Conservation (phyloP, 192 early-diverging fungal genomes). For the Coemansia sp. region DNA sequence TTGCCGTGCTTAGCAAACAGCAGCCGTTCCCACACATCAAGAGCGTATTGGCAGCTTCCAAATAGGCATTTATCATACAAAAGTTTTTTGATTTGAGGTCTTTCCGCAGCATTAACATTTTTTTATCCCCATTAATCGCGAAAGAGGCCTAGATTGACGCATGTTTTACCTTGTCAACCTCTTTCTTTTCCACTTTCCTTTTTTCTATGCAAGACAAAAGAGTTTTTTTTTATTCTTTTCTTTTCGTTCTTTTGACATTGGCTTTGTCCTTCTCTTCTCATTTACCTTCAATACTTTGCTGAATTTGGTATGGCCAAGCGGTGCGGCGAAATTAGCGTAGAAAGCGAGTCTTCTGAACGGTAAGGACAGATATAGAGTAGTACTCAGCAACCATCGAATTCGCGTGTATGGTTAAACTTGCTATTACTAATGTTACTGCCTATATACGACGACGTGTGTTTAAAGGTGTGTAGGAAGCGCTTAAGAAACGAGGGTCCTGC, state of each 20-base stretch:
- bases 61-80: background rate
- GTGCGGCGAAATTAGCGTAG: constrained; percentile 24
- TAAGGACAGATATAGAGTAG: background rate
- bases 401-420: background rate
- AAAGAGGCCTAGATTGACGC: background rate
- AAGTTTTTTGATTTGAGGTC: background rate
- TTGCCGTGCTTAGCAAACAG: constrained; percentile 73
- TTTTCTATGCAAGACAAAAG: background rate
- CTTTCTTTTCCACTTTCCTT: background rate
- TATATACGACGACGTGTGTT: background rate
- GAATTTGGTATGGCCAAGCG: constrained; percentile 34
- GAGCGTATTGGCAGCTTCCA: background rate
- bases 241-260: background rate
- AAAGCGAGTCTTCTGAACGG: constrained; percentile 46
- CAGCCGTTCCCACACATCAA: constrained; percentile 72
- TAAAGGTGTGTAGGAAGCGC: constrained; percentile 38
- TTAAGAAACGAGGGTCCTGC: constrained; percentile 25
- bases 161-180: background rate
- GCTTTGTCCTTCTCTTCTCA: background rate
- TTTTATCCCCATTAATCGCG: background rate
- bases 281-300: background rate
- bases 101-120: constrained; percentile 2
- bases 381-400: background rate
- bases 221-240: background rate
- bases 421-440: background rate